Conservation (phyloP, 2,329 filamentous ascomycete genomes). For the Penicillium brevicompactum region DNA sequence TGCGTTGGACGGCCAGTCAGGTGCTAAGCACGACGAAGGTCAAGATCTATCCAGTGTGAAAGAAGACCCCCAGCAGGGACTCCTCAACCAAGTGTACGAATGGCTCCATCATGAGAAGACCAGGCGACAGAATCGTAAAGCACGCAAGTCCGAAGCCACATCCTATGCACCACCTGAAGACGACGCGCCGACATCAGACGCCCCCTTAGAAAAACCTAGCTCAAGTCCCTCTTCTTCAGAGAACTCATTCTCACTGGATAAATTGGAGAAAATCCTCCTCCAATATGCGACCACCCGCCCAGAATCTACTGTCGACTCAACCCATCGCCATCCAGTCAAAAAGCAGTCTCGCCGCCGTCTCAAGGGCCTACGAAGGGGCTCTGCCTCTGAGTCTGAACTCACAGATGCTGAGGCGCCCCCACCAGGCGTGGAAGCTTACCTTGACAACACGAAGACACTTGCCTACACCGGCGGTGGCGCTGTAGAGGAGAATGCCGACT, state of each 20-base stretch:
- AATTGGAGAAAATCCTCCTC: conserved; percentile 71
- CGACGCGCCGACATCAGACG: conserved; percentile 27
- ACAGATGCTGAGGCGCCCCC: conserved; percentile 79
- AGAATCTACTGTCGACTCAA: conserved; percentile 21
- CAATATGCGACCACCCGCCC: conserved; percentile 41
- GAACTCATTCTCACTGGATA: conserved; percentile 73
- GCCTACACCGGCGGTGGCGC: conserved; percentile 65
- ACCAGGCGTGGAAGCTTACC: conserved; percentile 76
- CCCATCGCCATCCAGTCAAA: conserved; percentile 19
- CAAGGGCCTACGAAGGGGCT: conserved; percentile 45
- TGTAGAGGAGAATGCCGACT: conserved; percentile 43
- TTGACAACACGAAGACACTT: conserved; percentile 90
- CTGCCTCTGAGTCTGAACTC: conserved; percentile 83
- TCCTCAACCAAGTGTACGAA: conserved; percentile 74
- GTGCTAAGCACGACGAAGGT: conserved; percentile 28
- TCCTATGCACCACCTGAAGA: conserved; percentile 41
- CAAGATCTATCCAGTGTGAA: conserved; percentile 30
- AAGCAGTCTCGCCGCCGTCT: conserved; percentile 36
- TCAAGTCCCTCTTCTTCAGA: conserved; percentile 62
- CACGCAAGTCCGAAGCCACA: conserved; percentile 45
- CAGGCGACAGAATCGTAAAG: conserved; percentile 62
- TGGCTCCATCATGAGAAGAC: conserved; percentile 82
- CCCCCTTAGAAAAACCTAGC: conserved; percentile 28
- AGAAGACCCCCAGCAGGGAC: conserved; percentile 36
- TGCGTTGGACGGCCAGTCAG: conserved; percentile 33